Conservation (phyloP, 164 flowering plant genomes). For the Platanus orientalis region DNA sequence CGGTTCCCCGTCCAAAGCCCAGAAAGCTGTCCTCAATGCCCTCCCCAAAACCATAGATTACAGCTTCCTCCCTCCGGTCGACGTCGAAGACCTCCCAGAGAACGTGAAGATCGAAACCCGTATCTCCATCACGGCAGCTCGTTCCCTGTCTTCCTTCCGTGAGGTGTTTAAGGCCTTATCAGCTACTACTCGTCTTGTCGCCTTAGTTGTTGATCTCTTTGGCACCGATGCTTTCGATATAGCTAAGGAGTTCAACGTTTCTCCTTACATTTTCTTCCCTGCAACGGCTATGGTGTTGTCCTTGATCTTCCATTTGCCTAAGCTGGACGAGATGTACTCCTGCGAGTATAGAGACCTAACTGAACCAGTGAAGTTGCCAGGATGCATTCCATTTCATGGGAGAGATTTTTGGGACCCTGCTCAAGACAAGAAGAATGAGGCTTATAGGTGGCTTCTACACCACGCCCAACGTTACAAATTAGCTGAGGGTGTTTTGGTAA, state of each 20-base stretch:
- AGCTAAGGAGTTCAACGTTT: constrained; percentile 28
- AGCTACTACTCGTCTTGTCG: constrained; percentile 8
- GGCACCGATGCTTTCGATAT: constrained; percentile 47
- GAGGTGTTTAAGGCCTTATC: constrained; percentile 6
- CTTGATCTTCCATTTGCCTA: constrained; percentile 30
- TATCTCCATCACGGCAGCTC: constrained; percentile 33
- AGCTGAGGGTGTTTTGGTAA: constrained; percentile 52
- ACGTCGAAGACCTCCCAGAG: constrained; percentile 26
- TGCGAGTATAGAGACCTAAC: too few relatives aligned
- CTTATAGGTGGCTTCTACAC: constrained; percentile 39
- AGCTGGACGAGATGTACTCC: constrained; percentile 29
- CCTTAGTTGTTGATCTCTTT: constrained; percentile 50
- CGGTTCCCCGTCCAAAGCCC: too few relatives aligned
- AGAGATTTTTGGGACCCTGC: constrained; percentile 42
- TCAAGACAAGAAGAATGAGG: constrained; percentile 41
- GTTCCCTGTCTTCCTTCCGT: constrained; percentile 37
- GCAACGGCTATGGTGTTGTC: constrained; percentile 42
- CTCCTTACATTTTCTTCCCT: constrained; percentile 33
- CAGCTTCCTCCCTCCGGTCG: constrained; percentile 37
- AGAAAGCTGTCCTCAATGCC: neutral
- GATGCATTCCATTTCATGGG: constrained; percentile 51
- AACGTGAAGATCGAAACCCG: constrained; percentile 23
- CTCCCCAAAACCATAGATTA: constrained; percentile 24
- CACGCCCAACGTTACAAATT: constrained; percentile 14
- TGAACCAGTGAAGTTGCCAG: constrained; percentile 35